Conservation (phyloP, 306 rosid genomes). For the Heteromeles arbutifolia region DNA sequence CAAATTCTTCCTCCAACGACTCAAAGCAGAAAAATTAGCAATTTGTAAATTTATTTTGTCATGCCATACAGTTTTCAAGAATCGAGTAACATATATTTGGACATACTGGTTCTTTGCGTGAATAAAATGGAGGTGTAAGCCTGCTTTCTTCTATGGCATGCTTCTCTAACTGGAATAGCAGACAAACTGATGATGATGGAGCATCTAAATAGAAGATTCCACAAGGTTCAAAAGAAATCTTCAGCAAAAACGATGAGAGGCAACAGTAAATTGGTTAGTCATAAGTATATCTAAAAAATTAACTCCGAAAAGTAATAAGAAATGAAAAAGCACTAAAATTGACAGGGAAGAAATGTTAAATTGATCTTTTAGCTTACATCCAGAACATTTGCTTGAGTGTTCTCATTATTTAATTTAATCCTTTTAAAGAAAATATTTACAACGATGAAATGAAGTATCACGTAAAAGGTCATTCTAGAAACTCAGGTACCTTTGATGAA, state of each 20-base stretch:
- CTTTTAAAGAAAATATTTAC: not conserved
- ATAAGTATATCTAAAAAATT: not conserved
- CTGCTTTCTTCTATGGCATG: slow-evolving; percentile 97
- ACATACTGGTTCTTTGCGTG: slow-evolving; percentile 93
- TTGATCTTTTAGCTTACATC: slow-evolving; percentile 48
- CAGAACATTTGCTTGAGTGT: not conserved
- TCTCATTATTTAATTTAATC: not conserved
- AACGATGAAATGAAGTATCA: not conserved
- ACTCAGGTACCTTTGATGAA: not conserved
- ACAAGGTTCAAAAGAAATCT: slow-evolving; percentile 48
- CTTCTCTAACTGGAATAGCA: slow-evolving; percentile 92
- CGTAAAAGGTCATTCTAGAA: not conserved
- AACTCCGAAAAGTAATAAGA: not conserved
- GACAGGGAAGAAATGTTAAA: not conserved
- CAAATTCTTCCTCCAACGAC: too few species aligned
- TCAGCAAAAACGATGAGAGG: slow-evolving; percentile 34
- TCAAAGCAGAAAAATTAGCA: not conserved
- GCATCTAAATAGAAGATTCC: slow-evolving; percentile 85
- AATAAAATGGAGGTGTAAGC: slow-evolving; percentile 81
- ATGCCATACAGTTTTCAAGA: not conserved
- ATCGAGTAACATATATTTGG: slow-evolving; percentile 12
- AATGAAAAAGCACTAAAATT: not conserved
- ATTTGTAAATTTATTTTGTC: not conserved
- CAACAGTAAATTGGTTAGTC: slow-evolving; percentile 9
- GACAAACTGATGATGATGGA: slow-evolving; percentile 89